These are phyloP conservation scores for Quercus variabilis DNA, from an alignment of 306 rosid species.

Conservation along the genomic window DNA sequence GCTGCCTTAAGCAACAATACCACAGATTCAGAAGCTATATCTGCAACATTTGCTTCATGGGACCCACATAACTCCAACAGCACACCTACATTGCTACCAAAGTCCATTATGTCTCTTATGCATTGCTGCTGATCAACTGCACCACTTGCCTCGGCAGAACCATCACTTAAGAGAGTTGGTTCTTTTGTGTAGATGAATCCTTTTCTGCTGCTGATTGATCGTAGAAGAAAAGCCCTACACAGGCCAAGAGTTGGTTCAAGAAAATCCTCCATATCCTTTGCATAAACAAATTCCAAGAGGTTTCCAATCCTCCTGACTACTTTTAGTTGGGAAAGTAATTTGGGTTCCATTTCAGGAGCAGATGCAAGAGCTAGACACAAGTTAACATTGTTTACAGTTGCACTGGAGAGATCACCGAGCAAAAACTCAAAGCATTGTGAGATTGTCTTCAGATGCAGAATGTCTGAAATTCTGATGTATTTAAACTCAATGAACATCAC, in stretches of 20 bases:
- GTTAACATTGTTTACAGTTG: conserved; percentile 78
- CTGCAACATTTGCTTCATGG: conserved; percentile 51
- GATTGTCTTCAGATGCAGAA: conserved; percentile 79
- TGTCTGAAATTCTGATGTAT: conserved; percentile 75
- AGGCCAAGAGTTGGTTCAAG: conserved; percentile 88
- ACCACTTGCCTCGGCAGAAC: conserved; percentile 42
- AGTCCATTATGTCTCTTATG: conserved; percentile 80
- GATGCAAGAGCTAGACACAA: conserved; percentile 86
- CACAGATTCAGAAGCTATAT: conserved; percentile 79
- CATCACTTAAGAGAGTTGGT: conserved; percentile 63
- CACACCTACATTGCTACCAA: conserved; percentile 71
- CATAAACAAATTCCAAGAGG: conserved; percentile 75
- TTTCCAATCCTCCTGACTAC: conserved; percentile 90
- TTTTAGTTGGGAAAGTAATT: conserved; percentile 84
- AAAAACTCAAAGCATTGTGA: conserved; percentile 96
- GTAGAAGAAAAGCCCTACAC: conserved; percentile 83
- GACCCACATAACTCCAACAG: conserved; percentile 70
- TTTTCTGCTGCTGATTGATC: conserved; percentile 60
- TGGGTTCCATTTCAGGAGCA: conserved; percentile 95
- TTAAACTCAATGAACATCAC: conserved; percentile 83
- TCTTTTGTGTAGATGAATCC: conserved; percentile 54
- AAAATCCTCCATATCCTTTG: conserved; percentile 92
- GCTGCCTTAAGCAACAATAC: conserved; percentile 77
- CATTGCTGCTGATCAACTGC: conserved; percentile 66
- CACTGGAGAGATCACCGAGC: conserved; percentile 91